phyloP scores from a whole-genome alignment of 768 basidiomycete species.

The Tulasnella calospora region DNA sequence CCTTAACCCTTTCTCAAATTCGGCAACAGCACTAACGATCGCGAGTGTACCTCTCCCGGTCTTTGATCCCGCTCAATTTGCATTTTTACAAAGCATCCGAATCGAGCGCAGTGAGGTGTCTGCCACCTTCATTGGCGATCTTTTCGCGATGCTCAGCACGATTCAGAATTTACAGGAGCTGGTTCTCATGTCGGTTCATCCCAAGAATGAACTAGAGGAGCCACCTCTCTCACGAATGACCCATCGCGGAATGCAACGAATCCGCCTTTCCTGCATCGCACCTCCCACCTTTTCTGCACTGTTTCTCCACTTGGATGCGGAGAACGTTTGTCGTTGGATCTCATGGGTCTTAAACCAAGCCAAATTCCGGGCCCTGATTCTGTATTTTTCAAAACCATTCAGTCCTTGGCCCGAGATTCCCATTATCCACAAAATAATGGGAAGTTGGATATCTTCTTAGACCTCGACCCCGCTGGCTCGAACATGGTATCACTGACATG shows the following conservation, averaged over 20 bases:
- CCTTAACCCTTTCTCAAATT: too few species aligned
- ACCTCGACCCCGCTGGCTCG: too few species aligned
- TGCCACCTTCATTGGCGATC: not conserved
- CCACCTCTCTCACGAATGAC: not conserved
- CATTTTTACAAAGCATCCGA: not conserved
- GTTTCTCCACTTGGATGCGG: not conserved
- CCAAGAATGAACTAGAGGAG: not conserved
- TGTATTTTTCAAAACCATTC: not conserved
- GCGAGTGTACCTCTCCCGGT: not conserved
- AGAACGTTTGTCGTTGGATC: not conserved
- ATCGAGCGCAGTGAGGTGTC: not conserved
- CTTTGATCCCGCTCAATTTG: not conserved
- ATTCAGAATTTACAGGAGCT: not conserved
- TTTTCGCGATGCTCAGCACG: not conserved
- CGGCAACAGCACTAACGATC: too few species aligned
- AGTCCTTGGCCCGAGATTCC: too few species aligned
- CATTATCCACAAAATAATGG: too few species aligned
- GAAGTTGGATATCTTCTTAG: too few species aligned
- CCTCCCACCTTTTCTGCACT: not conserved
- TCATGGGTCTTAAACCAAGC: not conserved
- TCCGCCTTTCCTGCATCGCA: not conserved
- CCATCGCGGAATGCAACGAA: not conserved
- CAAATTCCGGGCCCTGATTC: not conserved
- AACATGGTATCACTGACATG: too few species aligned
- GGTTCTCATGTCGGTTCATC: not conserved